phyloP scores from a whole-genome alignment of 148 eudicot genomes.

The Agrostemma githago region DNA sequence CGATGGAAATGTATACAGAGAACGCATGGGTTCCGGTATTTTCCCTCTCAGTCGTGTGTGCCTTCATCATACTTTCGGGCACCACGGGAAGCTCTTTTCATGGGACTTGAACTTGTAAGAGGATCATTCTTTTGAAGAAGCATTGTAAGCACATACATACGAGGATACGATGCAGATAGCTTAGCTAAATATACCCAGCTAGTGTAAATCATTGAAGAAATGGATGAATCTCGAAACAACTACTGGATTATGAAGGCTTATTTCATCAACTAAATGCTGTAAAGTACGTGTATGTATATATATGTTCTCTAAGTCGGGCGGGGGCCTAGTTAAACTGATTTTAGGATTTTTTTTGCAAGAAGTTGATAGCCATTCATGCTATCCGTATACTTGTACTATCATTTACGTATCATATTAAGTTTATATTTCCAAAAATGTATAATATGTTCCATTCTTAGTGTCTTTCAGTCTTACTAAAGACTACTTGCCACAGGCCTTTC shows the following conservation, averaged over 20 bases:
- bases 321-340: not conserved
- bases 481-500: no score
- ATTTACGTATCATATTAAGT: no score
- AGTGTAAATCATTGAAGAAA: not conserved
- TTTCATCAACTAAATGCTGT: not conserved
- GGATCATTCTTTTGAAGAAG: not conserved
- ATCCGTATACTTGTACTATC: not conserved
- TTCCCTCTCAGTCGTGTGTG: constrained; percentile 95
- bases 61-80: constrained; percentile 89
- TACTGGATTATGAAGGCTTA: not conserved
- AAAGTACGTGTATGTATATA: not conserved
- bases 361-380: not conserved
- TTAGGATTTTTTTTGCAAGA: not conserved
- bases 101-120: constrained; percentile 42
- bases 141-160: not conserved
- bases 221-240: not conserved
- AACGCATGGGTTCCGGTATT: constrained; percentile 94
- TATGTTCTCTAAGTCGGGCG: not conserved
- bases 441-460: no score
- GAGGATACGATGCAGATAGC: not conserved
- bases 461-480: no score
- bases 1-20: constrained; percentile 98
- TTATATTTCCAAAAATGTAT: no score
- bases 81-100: constrained; percentile 59
- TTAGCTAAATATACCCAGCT: not conserved